phyloP scores from a whole-genome alignment of 1,284 basidiomycete species.

The Fomitopsis pinicola region DNA sequence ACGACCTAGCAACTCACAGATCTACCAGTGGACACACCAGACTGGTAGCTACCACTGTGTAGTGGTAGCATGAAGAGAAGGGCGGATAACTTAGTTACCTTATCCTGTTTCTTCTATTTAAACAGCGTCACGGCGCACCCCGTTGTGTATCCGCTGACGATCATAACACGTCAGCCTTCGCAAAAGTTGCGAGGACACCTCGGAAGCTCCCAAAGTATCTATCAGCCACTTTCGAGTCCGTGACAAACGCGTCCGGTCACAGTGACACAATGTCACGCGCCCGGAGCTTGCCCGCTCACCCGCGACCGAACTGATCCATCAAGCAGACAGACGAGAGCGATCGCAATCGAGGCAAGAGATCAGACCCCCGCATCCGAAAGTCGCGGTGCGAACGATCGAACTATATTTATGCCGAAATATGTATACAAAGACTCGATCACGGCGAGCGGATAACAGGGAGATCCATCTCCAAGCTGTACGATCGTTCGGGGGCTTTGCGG shows the following conservation, averaged over 20 bases:
- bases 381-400: neutral
- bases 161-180: too few relatives aligned
- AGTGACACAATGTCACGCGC: neutral
- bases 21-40: too few relatives aligned
- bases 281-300: neutral
- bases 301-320: neutral
- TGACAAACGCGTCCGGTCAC: neutral
- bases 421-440: neutral
- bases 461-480: neutral
- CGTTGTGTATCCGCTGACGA: too few relatives aligned
- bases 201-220: too few relatives aligned
- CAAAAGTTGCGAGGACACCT: too few relatives aligned
- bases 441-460: neutral
- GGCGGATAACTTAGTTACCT: too few relatives aligned
- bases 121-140: neutral
- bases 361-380: neutral
- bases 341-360: neutral
- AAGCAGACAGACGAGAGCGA: neutral
- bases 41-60: too few relatives aligned
- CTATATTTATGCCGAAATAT: neutral
- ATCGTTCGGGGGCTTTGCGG: neutral
- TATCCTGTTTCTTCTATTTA: too few relatives aligned
- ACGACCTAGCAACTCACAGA: too few relatives aligned
- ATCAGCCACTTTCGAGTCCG: neutral
- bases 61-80: too few relatives aligned